Conservation (phyloP, 257 asterid species). For the Plantago ovata region DNA sequence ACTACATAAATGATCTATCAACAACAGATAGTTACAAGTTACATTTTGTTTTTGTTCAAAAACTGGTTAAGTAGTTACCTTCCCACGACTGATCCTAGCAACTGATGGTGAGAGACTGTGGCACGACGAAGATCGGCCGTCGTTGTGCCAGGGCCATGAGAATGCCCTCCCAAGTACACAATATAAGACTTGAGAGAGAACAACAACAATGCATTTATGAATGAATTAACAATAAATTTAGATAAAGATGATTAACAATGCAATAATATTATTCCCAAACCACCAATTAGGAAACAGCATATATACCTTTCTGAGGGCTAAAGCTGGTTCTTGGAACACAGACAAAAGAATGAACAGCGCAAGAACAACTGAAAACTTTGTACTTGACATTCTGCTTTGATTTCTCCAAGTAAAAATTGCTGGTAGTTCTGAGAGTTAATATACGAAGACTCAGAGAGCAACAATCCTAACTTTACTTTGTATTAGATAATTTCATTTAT, state of each 20-base stretch:
- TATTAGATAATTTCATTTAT: too few species aligned
- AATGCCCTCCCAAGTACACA: conserved; percentile 82
- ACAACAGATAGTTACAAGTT: too few species aligned
- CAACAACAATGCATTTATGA: neutral
- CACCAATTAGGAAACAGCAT: neutral
- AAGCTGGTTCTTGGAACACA: conserved; percentile 37
- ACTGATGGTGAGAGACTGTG: conserved; percentile 42
- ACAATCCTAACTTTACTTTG: too few species aligned
- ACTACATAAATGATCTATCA: too few species aligned
- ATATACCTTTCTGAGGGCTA: conserved; percentile 52
- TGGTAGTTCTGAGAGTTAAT: too few species aligned
- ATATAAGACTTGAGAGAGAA: conserved; percentile 42
- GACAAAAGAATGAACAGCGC: conserved; percentile 32
- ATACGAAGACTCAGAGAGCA: too few species aligned
- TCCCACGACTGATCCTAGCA: conserved; percentile 58
- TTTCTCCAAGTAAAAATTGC: too few species aligned
- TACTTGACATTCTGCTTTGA: conserved; percentile 10
- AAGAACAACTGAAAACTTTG: conserved; percentile 27
- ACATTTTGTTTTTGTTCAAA: neutral
- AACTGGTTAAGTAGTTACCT: conserved; percentile 32
- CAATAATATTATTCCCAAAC: neutral
- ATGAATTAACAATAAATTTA: neutral
- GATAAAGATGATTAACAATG: too few species aligned
- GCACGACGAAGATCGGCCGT: conserved; percentile 39
- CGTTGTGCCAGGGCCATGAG: conserved; percentile 49